Conservation (phyloP, 2,329 filamentous ascomycete genomes). For the Nemania bipapillata region DNA sequence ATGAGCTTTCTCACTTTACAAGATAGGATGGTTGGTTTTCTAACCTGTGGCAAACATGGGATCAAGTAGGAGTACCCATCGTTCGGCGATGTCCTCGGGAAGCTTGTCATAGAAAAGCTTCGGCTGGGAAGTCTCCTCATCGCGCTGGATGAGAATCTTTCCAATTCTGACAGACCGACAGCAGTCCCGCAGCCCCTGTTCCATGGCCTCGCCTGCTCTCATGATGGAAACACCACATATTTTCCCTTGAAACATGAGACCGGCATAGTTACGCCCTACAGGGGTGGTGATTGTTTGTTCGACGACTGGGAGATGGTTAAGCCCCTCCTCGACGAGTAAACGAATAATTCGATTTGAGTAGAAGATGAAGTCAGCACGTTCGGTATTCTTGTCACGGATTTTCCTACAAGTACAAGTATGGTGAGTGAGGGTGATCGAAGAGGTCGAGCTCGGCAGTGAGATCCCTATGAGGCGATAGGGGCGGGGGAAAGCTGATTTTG, state of each 20-base stretch:
- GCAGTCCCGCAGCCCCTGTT: slow-evolving; percentile 94
- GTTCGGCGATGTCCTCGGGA: slow-evolving; percentile 87
- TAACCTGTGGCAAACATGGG: slow-evolving; percentile 98
- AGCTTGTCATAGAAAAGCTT: slow-evolving; percentile 98
- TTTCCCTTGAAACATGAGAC: slow-evolving; percentile 95
- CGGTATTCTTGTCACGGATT: slow-evolving; percentile 90
- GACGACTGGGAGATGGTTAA: slow-evolving; percentile 94
- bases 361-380: slow-evolving; percentile 97
- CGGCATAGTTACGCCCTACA: slow-evolving; percentile 85
- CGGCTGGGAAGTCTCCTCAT: slow-evolving; percentile 91
- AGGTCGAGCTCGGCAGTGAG: background rate
- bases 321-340: slow-evolving; percentile 92
- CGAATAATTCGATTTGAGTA: slow-evolving; percentile 99
- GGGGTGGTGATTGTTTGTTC: slow-evolving; percentile 91
- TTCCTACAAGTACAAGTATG: slow-evolving; percentile 70
- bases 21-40: slow-evolving; percentile 39
- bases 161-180: slow-evolving; percentile 97
- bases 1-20: slow-evolving; percentile 30
- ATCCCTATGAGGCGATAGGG: background rate
- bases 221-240: slow-evolving; percentile 99
- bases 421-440: slow-evolving; percentile 25
- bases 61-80: slow-evolving; percentile 93
- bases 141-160: slow-evolving; percentile 96
- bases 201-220: slow-evolving; percentile 98
- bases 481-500: slow-evolving; percentile 1